phyloP scores from a whole-genome alignment of 176 grass and related monocot genomes.

The Eremochloa ophiuroides region DNA sequence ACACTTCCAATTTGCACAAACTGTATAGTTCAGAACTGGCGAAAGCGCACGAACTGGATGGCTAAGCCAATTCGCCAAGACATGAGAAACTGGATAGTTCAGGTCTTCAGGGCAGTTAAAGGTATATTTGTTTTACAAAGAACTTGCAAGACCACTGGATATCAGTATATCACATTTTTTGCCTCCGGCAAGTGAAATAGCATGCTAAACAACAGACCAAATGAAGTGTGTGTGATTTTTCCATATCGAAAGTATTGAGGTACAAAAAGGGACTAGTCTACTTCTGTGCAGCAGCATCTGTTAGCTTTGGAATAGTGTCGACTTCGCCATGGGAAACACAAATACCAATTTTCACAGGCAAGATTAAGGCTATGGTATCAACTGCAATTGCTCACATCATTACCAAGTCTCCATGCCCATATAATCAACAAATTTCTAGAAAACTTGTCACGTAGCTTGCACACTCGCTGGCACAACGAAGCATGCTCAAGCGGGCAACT shows the following conservation, averaged over 20 bases:
- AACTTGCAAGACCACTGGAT: neutral
- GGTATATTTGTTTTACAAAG: neutral
- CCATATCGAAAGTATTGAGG: neutral
- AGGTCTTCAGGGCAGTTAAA: neutral
- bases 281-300: slow-evolving; percentile 37
- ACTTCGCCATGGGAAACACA: slow-evolving; percentile 33
- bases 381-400: slow-evolving; percentile 12
- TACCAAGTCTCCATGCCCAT: slow-evolving; percentile 27
- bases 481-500: slow-evolving; percentile 72
- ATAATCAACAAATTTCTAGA: slow-evolving; percentile 23
- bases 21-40: neutral
- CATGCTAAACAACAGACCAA: slow-evolving; percentile 14
- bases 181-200: neutral
- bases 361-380: slow-evolving; percentile 6
- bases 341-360: slow-evolving; percentile 11
- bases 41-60: neutral
- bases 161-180: neutral
- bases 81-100: neutral
- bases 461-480: neutral
- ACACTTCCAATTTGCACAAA: neutral
- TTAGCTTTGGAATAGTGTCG: slow-evolving; percentile 30
- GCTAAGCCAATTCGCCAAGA: no score
- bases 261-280: slow-evolving; percentile 37
- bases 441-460: slow-evolving; percentile 1
- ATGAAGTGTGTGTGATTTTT: slow-evolving; percentile 7